Evolutionary conservation across 2,329 filamentous ascomycete genomes (phyloP), one percentile per base, ranked within the genome.

Genomic region (Botryotinia narcissicola): DNA sequence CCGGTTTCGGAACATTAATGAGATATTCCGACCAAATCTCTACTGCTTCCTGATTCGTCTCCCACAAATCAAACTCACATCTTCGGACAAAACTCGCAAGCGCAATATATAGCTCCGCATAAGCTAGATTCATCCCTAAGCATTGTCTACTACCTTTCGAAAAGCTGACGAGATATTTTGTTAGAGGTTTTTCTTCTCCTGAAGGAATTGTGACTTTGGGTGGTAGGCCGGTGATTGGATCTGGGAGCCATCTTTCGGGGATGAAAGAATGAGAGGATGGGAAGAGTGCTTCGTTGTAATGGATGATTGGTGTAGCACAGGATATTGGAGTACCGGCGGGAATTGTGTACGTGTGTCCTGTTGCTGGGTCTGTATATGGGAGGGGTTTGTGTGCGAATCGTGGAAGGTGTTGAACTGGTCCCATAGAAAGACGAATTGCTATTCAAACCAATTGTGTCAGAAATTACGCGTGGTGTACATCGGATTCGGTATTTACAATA

Each of bases 221-320:
- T 16, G 70, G 46, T n/a, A 57, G n/a, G 1, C 70, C 70, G 1
- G 62, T 70, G n/a, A 54, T 32, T 2, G 71, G 42, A 37, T 73
- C 69, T n/a, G 81, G 81, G 10, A 85, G 75, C 81, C 82, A 86
- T 8, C 84, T 81, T 63, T 85, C 83, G 0, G 85, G 85, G 4
- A 76, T 68, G 73, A 84, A 86, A 1, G 76, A 73, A 57, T 84
- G 77, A 0, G 84, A 81, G 3, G 84, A 78, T 0, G 84, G 79
- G 69, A 81, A 84, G 29, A 83, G 74, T 16, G 74, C 77, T 74
- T 84, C 81, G 75, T 85, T 80, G 57, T 83, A 81, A 73, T 86
- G 84, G 10, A 81, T 79, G 7, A 84, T 79, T 3, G 79, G 79
- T 3, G 81, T 78, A 0, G 82, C 83, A 78, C 84, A 83, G 29